phyloP scores from a whole-genome alignment of 192 early-diverging fungal species.

The Podila epigama region DNA sequence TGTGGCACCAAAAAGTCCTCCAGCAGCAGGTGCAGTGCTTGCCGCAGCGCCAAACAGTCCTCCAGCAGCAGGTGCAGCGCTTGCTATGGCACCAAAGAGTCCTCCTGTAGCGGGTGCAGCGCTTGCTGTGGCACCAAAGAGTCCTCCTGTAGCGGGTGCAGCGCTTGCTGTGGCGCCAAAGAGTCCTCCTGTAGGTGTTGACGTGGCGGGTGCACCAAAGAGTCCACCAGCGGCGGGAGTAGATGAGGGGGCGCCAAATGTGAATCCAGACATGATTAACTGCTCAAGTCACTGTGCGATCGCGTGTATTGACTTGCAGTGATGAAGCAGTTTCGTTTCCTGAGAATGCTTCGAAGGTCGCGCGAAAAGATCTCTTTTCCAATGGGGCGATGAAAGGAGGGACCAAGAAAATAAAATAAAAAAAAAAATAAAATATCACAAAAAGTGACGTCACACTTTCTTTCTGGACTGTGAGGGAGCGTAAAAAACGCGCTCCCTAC shows the following conservation, averaged over 20 bases:
- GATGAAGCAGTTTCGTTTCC: not conserved
- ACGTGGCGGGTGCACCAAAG: conserved; percentile 19
- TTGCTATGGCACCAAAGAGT: conserved; percentile 8
- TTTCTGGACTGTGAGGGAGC: too few species aligned
- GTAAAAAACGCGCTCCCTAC: too few species aligned
- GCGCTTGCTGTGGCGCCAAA: conserved; percentile 40
- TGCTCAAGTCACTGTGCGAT: not conserved
- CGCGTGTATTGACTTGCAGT: not conserved
- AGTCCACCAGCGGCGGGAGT: conserved; percentile 18
- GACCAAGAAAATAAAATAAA: too few species aligned
- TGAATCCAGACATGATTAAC: conserved; percentile 38
- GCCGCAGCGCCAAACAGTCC: conserved; percentile 22
- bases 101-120: conserved; percentile 33
- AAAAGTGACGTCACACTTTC: too few species aligned
- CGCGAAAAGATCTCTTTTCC: too few species aligned
- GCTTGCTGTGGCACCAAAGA: conserved; percentile 21
- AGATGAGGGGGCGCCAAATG: conserved; percentile 35
- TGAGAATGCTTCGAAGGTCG: too few species aligned
- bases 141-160: conserved; percentile 17
- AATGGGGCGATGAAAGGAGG: too few species aligned
- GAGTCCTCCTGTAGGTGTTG: conserved; percentile 28
- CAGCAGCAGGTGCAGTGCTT: conserved; percentile 24
- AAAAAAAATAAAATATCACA: too few species aligned
- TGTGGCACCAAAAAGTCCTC: conserved; percentile 44
- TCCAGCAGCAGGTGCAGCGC: conserved; percentile 3